Percentiles rank a stretch among this genome's conserved stretches.
These are phyloP conservation scores for Kwoniella dejecticola DNA, from an alignment of 768 basidiomycete species.

Conservation along the genomic window DNA sequence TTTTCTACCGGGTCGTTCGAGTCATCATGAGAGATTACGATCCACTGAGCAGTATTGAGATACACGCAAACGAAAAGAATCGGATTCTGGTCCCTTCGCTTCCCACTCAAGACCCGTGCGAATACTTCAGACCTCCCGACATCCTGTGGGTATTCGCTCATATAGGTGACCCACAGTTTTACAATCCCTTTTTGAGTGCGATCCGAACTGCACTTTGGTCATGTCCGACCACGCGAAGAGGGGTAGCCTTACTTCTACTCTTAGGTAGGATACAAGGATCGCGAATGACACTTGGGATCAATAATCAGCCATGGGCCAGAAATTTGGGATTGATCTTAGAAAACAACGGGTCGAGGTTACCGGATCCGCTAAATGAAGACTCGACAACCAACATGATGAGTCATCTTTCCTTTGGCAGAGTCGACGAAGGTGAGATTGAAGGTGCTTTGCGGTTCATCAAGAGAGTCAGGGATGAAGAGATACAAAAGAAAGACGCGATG, in stretches of 20 bases:
- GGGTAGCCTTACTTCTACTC: neutral
- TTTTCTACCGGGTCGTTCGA: neutral
- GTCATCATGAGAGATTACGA: slow-evolving; percentile 1
- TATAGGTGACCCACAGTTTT: slow-evolving; percentile 3
- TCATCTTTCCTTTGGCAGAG: neutral
- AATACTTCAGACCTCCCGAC: slow-evolving; percentile 1
- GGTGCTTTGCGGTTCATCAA: neutral
- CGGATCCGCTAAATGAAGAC: neutral
- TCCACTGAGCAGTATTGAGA: neutral
- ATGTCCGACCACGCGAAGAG: slow-evolving; percentile 1
- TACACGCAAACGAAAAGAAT: neutral
- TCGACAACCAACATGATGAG: neutral
- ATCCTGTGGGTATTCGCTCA: slow-evolving; percentile 1
- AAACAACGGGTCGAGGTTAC: neutral
- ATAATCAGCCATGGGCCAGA: neutral
- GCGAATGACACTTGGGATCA: neutral
- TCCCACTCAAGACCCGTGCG: neutral
- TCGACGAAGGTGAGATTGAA: neutral
- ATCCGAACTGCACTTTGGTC: neutral
- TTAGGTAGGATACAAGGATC: slow-evolving; percentile 6
- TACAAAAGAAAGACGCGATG: neutral
- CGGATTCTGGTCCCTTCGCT: neutral
- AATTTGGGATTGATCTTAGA: slow-evolving; percentile 8
- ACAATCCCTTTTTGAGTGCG: neutral
- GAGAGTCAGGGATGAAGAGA: neutral